Evolutionary conservation across 1,284 basidiomycete species (phyloP), one percentile per base, ranked within the genome.

Genomic region (Sporisorium sorghi): DNA sequence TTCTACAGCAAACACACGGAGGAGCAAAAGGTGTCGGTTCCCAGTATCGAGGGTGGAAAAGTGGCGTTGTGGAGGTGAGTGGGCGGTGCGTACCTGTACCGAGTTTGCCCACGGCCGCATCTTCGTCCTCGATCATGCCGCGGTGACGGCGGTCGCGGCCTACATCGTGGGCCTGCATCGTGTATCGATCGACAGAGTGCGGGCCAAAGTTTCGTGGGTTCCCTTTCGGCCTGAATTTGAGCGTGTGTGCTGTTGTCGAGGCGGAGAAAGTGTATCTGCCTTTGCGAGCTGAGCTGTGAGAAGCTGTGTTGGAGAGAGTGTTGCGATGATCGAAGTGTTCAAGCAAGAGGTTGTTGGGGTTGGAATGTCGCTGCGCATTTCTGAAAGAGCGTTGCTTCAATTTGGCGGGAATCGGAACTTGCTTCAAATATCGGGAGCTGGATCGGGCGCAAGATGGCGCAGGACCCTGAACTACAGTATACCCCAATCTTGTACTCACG

Each of bases 41-140:
- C n/a, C n/a, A n/a, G n/a, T n/a, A n/a, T n/a, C n/a, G n/a, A n/a
- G n/a, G n/a, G n/a, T n/a, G n/a, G n/a, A n/a, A n/a, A n/a, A n/a
- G n/a, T n/a, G n/a, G n/a, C n/a, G n/a, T n/a, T n/a, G n/a, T n/a
- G n/a, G n/a, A n/a, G n/a, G n/a, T n/a, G n/a, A n/a, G n/a, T n/a
- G n/a, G n/a, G n/a, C n/a, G n/a, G n/a, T n/a, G n/a, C 37, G 40
- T 21, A 54, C 52, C 52, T 54, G 60, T 40, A 7, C 78, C 78
- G 15, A 79, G 72, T 47, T 73, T 73, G 17, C 78, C 78, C 17
- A 71, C 59, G 14, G 73, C 73, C 14, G 78, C 78, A 52, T 79
- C 78, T 28, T 79, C 76, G 46, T 78, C 75, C 28, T 79, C 78
- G 40, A 65, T 65, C 48, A 64, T 55, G 23, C 73, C 73, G 8